Conservation (phyloP, 2,329 filamentous ascomycete genomes). For the Fusarium torreyae region DNA sequence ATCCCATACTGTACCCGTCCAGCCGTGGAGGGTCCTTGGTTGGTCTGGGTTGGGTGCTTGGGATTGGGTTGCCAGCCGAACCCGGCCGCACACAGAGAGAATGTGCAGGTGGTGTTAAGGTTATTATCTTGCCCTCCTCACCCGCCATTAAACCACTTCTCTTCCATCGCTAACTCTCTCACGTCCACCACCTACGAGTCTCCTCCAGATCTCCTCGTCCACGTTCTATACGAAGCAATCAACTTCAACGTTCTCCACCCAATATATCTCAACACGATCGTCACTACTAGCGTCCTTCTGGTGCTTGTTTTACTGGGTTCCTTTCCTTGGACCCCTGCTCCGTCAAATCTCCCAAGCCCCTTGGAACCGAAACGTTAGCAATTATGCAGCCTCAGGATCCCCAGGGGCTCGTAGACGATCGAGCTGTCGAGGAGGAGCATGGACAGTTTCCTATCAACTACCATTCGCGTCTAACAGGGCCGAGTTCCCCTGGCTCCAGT, state of each 20-base stretch:
- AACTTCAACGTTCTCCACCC: constrained; percentile 7
- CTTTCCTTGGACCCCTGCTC: constrained; percentile 43
- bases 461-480: constrained; percentile 43
- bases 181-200: constrained; percentile 9
- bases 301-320: constrained; percentile 34
- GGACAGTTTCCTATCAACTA: constrained; percentile 44
- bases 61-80: constrained; percentile 34
- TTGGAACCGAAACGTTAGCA: constrained; percentile 49
- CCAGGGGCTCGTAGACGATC: constrained; percentile 45
- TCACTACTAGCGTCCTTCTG: constrained; percentile 33
- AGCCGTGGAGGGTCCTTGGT: constrained; percentile 11
- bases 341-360: constrained; percentile 45
- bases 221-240: constrained; percentile 12
- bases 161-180: constrained; percentile 19
- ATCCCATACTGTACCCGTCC: constrained; percentile 15
- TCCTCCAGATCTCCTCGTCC: constrained; percentile 1
- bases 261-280: constrained; percentile 27
- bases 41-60: constrained; percentile 1
- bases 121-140: constrained; percentile 27
- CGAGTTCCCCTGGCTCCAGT: constrained; percentile 42
- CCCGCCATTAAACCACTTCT: constrained; percentile 6
- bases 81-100: constrained; percentile 42
- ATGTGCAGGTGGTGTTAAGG: constrained; percentile 15
- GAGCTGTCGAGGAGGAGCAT: constrained; percentile 31
- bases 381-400: constrained; percentile 50